A percentile compares a stretch with the other conserved stretches of the same genome.
phyloP scores from a whole-genome alignment of 345 rosid genomes.

The Brassica incana region DNA sequence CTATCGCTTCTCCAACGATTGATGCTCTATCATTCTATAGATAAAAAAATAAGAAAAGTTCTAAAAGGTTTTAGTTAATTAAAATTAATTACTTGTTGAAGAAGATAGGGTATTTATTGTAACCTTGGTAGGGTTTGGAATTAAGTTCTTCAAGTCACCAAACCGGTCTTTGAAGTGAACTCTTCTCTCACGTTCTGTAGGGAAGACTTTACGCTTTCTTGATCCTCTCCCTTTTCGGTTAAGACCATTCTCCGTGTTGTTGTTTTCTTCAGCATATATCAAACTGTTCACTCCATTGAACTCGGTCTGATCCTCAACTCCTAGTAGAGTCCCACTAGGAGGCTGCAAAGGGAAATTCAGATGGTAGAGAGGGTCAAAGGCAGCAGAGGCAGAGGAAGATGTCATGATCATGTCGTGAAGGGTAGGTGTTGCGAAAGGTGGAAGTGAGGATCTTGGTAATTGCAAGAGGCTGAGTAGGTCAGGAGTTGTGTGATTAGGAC shows the following conservation, averaged over 20 bases:
- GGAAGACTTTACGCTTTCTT: conserved; percentile 55
- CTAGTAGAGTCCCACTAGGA: conserved; percentile 45
- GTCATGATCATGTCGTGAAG: conserved; percentile 38
- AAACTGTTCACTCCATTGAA: conserved; percentile 25
- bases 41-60: neutral
- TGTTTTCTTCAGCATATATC: conserved; percentile 40
- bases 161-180: conserved; percentile 58
- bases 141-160: conserved; percentile 46
- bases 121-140: conserved; percentile 75
- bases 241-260: conserved; percentile 41
- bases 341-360: conserved; percentile 61
- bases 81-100: neutral
- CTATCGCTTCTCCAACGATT: conserved; percentile 71
- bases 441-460: conserved; percentile 49
- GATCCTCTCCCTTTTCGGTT: conserved; percentile 46
- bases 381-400: conserved; percentile 41
- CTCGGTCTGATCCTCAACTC: conserved; percentile 32
- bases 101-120: conserved; percentile 1
- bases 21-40: conserved; percentile 68
- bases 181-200: conserved; percentile 69
- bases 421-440: conserved; percentile 37
- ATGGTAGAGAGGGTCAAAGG: conserved; percentile 60
- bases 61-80: neutral
- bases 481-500: conserved; percentile 44
- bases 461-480: conserved; percentile 70